A percentile compares a stretch with the other conserved stretches of the same genome.
These are phyloP conservation scores for Beauveria caledonica DNA, from an alignment of 2,329 filamentous ascomycete species.

Conservation along the genomic window DNA sequence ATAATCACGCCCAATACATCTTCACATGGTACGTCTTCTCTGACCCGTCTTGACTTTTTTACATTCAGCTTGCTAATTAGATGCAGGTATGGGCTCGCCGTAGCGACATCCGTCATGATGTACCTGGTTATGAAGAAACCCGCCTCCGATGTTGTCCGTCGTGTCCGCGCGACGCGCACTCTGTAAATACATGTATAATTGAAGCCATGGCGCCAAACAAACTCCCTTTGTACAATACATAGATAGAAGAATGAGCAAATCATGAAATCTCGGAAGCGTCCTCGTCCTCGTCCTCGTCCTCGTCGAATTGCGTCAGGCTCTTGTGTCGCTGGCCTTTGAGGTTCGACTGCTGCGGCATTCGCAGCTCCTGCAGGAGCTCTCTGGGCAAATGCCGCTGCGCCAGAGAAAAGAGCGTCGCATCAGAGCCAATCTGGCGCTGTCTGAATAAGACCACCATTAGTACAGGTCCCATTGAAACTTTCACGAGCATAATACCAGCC, in stretches of 20 bases:
- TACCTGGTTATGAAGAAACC: slow-evolving; percentile 93
- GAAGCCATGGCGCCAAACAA: slow-evolving; percentile 1
- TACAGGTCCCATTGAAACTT: too few species aligned
- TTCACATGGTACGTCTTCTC: slow-evolving; percentile 78
- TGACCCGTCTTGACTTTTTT: too few species aligned
- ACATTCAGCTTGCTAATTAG: background rate
- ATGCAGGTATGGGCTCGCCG: slow-evolving; percentile 71
- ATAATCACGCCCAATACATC: slow-evolving; percentile 97
- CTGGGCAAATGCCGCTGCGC: slow-evolving; percentile 74
- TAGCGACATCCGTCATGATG: slow-evolving; percentile 89
- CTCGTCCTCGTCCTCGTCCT: slow-evolving; percentile 19
- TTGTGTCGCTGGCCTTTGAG: slow-evolving; percentile 36
- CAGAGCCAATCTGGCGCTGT: slow-evolving; percentile 65
- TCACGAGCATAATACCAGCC: slow-evolving; percentile 22
- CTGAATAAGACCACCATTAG: slow-evolving; percentile 35
- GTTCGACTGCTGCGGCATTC: slow-evolving; percentile 54
- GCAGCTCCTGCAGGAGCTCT: slow-evolving; percentile 74
- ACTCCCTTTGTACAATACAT: slow-evolving; percentile 17
- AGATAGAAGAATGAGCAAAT: slow-evolving; percentile 12
- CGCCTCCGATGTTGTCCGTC: slow-evolving; percentile 60
- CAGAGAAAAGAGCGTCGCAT: slow-evolving; percentile 74
- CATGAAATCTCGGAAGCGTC: slow-evolving; percentile 28
- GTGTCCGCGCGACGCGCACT: slow-evolving; percentile 52
- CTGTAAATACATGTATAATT: slow-evolving; percentile 19
- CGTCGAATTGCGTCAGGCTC: slow-evolving; percentile 17